Percentiles rank a stretch among this genome's conserved stretches.
phyloP scores from a whole-genome alignment of 371 early-diverging fungal genomes.

The Encephalitozoon romaleae region DNA sequence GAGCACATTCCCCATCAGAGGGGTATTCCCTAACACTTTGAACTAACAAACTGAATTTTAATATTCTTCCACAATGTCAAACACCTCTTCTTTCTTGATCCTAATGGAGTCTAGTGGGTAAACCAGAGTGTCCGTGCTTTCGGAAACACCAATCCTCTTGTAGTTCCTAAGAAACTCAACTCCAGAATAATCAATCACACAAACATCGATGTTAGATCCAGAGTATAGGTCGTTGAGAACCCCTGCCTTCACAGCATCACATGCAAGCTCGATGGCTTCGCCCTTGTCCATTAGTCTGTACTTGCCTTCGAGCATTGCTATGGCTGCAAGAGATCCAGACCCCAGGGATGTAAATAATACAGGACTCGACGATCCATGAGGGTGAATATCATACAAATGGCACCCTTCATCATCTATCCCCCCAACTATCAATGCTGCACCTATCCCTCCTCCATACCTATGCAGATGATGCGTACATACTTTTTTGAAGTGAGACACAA shows the following conservation, averaged over 20 bases:
- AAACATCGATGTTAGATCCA: constrained; percentile 89
- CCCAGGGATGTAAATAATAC: constrained; percentile 92
- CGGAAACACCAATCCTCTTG: constrained; percentile 44
- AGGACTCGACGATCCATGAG: constrained; percentile 89
- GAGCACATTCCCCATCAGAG: constrained; percentile 49
- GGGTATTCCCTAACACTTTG: constrained; percentile 1
- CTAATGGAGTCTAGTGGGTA: constrained; percentile 31
- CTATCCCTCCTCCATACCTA: constrained; percentile 87
- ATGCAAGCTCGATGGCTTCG: constrained; percentile 80
- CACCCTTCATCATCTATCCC: constrained; percentile 81
- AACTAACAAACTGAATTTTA: constrained; percentile 7
- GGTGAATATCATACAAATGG: constrained; percentile 80
- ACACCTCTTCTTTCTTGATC: constrained; percentile 43
- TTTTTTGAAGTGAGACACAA: constrained; percentile 80
- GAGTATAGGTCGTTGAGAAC: constrained; percentile 97
- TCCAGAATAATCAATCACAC: constrained; percentile 39
- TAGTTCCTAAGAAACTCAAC: constrained; percentile 40
- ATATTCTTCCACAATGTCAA: constrained; percentile 44
- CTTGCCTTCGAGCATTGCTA: constrained; percentile 80
- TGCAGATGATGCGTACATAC: constrained; percentile 45
- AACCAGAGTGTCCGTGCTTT: constrained; percentile 11
- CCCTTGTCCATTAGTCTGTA: constrained; percentile 78
- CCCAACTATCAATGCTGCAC: constrained; percentile 89
- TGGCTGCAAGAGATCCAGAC: constrained; percentile 88
- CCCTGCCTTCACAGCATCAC: constrained; percentile 88